Percentiles rank a stretch among this genome's conserved stretches.
phyloP scores from a whole-genome alignment of 441 rosid species.

The Erodium texanum region DNA sequence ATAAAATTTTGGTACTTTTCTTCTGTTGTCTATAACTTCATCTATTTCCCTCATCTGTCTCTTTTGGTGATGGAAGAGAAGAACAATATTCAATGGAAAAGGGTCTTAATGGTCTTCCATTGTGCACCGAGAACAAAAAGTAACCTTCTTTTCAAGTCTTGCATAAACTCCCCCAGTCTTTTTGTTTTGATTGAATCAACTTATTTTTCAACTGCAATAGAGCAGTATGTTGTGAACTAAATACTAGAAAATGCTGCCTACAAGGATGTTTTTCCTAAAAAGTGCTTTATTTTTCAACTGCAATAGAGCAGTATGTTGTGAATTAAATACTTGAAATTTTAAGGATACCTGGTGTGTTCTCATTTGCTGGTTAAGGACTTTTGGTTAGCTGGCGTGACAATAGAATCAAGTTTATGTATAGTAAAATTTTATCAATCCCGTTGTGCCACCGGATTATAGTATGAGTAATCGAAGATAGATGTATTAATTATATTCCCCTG shows the following conservation, averaged over 20 bases:
- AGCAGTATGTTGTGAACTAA: neutral
- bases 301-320: too few relatives aligned
- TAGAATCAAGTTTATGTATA: too few relatives aligned
- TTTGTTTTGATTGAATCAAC: neutral
- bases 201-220: neutral
- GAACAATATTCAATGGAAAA: neutral
- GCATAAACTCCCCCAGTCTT: neutral
- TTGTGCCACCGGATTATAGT: too few relatives aligned
- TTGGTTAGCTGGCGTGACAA: too few relatives aligned
- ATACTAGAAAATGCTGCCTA: neutral
- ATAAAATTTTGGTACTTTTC: neutral
- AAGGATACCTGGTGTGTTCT: too few relatives aligned
- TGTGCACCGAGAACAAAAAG: neutral
- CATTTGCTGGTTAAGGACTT: too few relatives aligned
- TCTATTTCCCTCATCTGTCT: neutral
- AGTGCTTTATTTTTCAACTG: too few relatives aligned
- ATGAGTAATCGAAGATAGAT: too few relatives aligned
- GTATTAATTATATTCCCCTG: too few relatives aligned
- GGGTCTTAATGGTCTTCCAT: neutral
- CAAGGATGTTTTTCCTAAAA: neutral
- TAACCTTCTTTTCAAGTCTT: neutral
- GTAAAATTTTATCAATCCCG: too few relatives aligned
- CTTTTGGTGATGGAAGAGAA: neutral
- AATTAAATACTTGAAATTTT: too few relatives aligned
- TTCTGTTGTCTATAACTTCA: neutral